Conservation (phyloP, 108 stramenopile species). For the Fragilaria crotonensis region DNA sequence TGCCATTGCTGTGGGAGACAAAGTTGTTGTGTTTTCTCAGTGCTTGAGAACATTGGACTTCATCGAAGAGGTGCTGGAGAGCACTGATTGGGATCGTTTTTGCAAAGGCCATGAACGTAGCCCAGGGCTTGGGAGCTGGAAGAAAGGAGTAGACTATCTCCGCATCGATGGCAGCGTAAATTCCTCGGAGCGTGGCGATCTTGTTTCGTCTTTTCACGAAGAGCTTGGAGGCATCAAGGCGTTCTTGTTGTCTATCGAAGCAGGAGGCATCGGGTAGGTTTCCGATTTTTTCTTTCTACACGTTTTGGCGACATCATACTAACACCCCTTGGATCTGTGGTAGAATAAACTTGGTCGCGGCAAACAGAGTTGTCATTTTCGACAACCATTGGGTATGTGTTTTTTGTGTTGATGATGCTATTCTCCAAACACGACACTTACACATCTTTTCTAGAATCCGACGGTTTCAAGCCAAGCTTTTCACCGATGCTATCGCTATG, state of each 20-base stretch:
- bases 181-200: slow-evolving; percentile 51
- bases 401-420: background rate
- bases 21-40: slow-evolving; percentile 67
- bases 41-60: slow-evolving; percentile 59
- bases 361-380: slow-evolving; percentile 53
- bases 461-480: slow-evolving; percentile 50
- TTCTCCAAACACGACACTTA: background rate
- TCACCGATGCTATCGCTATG: slow-evolving; percentile 62
- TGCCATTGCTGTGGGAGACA: slow-evolving; percentile 27
- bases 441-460: slow-evolving; percentile 37
- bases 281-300: background rate
- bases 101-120: slow-evolving; percentile 14
- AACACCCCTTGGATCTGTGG: slow-evolving; percentile 4
- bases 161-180: slow-evolving; percentile 63
- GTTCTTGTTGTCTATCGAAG: slow-evolving; percentile 14
- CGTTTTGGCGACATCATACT: background rate
- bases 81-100: slow-evolving; percentile 39
- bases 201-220: slow-evolving; percentile 15
- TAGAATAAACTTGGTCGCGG: slow-evolving; percentile 34
- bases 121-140: slow-evolving; percentile 47
- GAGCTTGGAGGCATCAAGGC: slow-evolving; percentile 1
- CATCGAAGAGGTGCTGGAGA: slow-evolving; percentile 41
- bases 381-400: slow-evolving; percentile 39
- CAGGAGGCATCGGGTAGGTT: slow-evolving; percentile 14
- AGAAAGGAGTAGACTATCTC: slow-evolving; percentile 40